Base-by-base conservation (phyloP, 2,329 filamentous ascomycete species). In the Epichloe hybrida region DNA sequence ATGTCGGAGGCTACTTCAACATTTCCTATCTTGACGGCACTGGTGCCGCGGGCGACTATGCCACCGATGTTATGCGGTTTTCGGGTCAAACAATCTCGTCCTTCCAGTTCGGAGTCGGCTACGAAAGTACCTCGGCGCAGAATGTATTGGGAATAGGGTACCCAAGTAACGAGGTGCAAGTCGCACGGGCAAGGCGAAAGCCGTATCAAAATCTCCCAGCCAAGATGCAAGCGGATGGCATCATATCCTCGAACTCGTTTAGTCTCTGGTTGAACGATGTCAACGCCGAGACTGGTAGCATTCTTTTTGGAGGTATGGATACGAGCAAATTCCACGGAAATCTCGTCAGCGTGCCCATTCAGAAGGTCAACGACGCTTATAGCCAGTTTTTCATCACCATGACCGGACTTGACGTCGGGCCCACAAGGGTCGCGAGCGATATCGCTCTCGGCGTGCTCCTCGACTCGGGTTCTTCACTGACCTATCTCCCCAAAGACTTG, bases 91-190 rank as follows among this genome's bases (percentile, higher is more conserved):
- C 66, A 1, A 57, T 89, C 35, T 55, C 71, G 3, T 65, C 70
- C 51, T 69, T 88, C 50, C 83, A 89, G 59, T 87, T 90, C 58
- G 86, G 85, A 53, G 72, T 90, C 54, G 86, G 85, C 41, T 88
- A 89, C 61, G 62, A 61, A 7, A 80, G 76, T 63, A 69, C 71
- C 8, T 76, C 77, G 6, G 54, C 67, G 49, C 79, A 94, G 64
- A 87, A 87, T 39, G 88, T 97, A 41, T 66, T 96, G 20, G 90
- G 90, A 17, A 84, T 97, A 54, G 90, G 90, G 6, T 96, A 95
- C 64, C 64, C 76, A 0, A 65, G 74, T 56, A 93, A 94, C 64
- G 90, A 96, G 67, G 86, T 85, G 12, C 80, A 84, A 58, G 79
- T 86, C 44, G 74, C 75, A 48, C 72, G 78, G 55, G 75, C 72